These are phyloP conservation scores for Pulveroboletus sp. DNA, from an alignment of 768 basidiomycete species.

Conservation along the genomic window DNA sequence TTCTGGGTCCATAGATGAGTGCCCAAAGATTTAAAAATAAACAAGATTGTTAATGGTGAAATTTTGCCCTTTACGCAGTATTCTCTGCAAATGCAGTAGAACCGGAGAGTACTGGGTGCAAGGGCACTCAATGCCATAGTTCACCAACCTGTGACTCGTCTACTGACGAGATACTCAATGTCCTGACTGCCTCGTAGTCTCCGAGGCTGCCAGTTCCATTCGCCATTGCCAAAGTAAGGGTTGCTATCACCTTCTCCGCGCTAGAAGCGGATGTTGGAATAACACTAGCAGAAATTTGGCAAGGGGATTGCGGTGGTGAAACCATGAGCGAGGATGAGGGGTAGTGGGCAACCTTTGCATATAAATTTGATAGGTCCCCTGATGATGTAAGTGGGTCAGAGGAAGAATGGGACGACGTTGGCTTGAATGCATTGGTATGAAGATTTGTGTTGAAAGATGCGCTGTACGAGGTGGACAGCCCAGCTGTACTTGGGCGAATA, in stretches of 20 bases:
- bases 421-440: conserved; percentile 28
- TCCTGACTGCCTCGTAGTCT: conserved; percentile 52
- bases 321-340: conserved; percentile 9
- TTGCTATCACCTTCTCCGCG: conserved; percentile 59
- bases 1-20: conserved; percentile 20
- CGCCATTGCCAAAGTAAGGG: conserved; percentile 57
- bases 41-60: conserved; percentile 17
- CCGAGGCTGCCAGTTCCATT: conserved; percentile 60
- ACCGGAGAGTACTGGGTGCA: background rate
- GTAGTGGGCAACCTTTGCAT: conserved; percentile 3
- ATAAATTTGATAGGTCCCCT: conserved; percentile 3
- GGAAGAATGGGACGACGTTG: conserved; percentile 20
- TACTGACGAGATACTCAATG: conserved; percentile 30
- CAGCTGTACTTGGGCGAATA: conserved; percentile 10
- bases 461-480: conserved; percentile 21
- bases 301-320: conserved; percentile 14
- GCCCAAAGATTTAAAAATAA: conserved; percentile 25
- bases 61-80: conserved; percentile 1
- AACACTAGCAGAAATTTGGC: conserved; percentile 1
- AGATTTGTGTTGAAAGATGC: conserved; percentile 23
- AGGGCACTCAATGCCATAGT: conserved; percentile 47
- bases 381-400: conserved; percentile 12
- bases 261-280: conserved; percentile 36
- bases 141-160: conserved; percentile 54
- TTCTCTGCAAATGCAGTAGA: conserved; percentile 2